Percentiles rank a stretch among this genome's conserved stretches.
These are phyloP conservation scores for Fonsecaea nubica DNA, from an alignment of 2,329 filamentous ascomycete genomes.

Conservation along the genomic window DNA sequence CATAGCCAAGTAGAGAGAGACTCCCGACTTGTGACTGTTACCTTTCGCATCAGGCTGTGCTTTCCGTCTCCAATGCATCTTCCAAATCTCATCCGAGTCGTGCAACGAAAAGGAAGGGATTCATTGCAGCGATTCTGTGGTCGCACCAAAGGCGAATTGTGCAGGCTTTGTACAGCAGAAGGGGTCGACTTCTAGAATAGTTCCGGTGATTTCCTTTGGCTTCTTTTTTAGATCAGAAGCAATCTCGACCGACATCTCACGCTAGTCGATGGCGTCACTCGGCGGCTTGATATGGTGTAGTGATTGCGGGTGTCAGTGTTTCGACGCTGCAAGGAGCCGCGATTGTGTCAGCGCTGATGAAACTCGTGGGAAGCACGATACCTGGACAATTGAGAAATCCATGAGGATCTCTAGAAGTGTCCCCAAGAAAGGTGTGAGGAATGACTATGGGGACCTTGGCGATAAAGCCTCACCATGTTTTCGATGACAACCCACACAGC, in stretches of 20 bases:
- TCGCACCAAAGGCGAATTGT: background rate
- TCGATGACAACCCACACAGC: background rate
- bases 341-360: background rate
- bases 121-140: too few relatives aligned
- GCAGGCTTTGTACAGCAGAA: background rate
- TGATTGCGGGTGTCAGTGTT: background rate
- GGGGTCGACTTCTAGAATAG: background rate
- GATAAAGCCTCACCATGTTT: background rate
- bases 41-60: too few relatives aligned
- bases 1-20: too few relatives aligned
- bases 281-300: background rate
- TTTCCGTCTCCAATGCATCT: too few relatives aligned
- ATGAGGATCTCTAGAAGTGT: too few relatives aligned
- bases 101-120: background rate
- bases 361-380: background rate
- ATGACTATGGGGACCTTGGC: background rate
- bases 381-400: too few relatives aligned
- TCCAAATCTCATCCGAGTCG: background rate
- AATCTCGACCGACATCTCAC: background rate
- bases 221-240: background rate
- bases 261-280: slow-evolving; percentile 1
- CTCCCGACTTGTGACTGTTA: too few relatives aligned
- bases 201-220: background rate
- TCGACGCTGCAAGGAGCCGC: background rate
- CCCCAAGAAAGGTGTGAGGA: background rate